Evolutionary conservation across 73 alveolate genomes (phyloP).

Genomic region (Halteria grandinella): DNA sequence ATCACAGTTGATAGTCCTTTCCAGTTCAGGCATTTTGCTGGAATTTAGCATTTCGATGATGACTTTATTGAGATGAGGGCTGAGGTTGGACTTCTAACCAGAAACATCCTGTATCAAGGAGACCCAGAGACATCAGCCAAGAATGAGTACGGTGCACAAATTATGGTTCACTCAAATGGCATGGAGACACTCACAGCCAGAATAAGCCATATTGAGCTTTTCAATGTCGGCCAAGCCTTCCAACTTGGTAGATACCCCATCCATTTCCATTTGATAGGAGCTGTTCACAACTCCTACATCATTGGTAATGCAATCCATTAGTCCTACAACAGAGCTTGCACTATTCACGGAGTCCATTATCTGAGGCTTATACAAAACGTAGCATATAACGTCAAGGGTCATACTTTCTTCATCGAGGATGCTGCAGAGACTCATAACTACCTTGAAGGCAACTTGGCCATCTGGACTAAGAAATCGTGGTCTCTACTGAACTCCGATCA

Average conservation of each 20-base stretch:
- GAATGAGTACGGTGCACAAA: constrained; percentile 76
- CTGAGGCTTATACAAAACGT: constrained; percentile 73
- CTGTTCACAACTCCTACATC: constrained; percentile 75
- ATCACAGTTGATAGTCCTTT: constrained; percentile 33
- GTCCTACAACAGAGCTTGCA: constrained; percentile 81
- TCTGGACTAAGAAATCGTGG: constrained; percentile 59
- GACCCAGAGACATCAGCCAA: constrained; percentile 63
- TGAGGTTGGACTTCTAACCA: constrained; percentile 85
- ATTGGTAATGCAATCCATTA: constrained; percentile 82
- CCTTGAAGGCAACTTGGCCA: constrained; percentile 73
- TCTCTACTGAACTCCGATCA: constrained; percentile 80
- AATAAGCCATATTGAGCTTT: constrained; percentile 75
- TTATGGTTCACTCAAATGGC: constrained; percentile 77
- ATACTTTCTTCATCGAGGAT: constrained; percentile 85
- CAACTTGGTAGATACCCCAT: constrained; percentile 90
- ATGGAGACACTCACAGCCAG: constrained; percentile 73
- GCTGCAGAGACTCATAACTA: constrained; percentile 80
- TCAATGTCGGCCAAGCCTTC: constrained; percentile 83
- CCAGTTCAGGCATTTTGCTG: constrained; percentile 56
- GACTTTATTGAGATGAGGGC: constrained; percentile 69
- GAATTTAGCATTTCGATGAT: constrained; percentile 22
- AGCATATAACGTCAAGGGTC: constrained; percentile 83
- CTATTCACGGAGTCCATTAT: constrained; percentile 82
- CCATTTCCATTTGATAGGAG: constrained; percentile 84
- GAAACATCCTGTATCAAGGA: constrained; percentile 77